phyloP scores from a whole-genome alignment of 805 yeast genomes.

The Suhomyces sp. region DNA sequence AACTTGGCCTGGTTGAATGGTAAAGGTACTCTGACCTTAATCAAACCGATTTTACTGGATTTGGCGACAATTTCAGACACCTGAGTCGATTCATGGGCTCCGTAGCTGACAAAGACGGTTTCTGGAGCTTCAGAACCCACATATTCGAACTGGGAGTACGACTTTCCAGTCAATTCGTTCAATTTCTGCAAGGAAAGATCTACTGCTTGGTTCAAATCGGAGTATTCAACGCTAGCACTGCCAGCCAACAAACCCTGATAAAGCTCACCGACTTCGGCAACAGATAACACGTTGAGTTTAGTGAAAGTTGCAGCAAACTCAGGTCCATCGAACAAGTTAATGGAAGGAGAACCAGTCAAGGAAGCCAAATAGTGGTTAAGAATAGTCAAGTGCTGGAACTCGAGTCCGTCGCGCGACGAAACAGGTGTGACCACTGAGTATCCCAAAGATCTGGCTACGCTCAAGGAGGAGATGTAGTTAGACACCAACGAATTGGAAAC shows the following conservation, averaged over 20 bases:
- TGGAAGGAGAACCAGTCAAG: conserved; percentile 49
- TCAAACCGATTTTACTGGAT: conserved; percentile 51
- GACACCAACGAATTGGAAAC: conserved; percentile 51
- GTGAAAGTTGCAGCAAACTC: conserved; percentile 53
- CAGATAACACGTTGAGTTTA: conserved; percentile 43
- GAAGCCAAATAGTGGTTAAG: conserved; percentile 61
- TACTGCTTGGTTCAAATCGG: conserved; percentile 34
- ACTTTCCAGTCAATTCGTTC: conserved; percentile 53
- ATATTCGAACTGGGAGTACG: conserved; percentile 65
- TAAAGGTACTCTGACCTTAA: conserved; percentile 71
- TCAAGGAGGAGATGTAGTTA: conserved; percentile 61
- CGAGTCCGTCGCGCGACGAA: conserved; percentile 42
- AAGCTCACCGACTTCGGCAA: conserved; percentile 39
- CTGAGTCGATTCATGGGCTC: conserved; percentile 62
- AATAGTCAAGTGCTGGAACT: conserved; percentile 65
- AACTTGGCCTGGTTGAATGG: conserved; percentile 73
- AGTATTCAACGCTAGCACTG: conserved; percentile 18
- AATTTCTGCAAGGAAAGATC: conserved; percentile 46
- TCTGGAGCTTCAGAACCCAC: conserved; percentile 60
- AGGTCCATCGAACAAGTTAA: conserved; percentile 81
- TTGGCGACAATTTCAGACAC: conserved; percentile 44
- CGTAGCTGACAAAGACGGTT: conserved; percentile 79
- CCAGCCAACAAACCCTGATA: conserved; percentile 35
- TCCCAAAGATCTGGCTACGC: conserved; percentile 59
- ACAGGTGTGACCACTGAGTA: conserved; percentile 71